Percentiles rank a stretch among this genome's conserved stretches.
These are phyloP conservation scores for Aspergillus japonicus DNA, from an alignment of 2,329 filamentous ascomycete genomes.

Conservation along the genomic window DNA sequence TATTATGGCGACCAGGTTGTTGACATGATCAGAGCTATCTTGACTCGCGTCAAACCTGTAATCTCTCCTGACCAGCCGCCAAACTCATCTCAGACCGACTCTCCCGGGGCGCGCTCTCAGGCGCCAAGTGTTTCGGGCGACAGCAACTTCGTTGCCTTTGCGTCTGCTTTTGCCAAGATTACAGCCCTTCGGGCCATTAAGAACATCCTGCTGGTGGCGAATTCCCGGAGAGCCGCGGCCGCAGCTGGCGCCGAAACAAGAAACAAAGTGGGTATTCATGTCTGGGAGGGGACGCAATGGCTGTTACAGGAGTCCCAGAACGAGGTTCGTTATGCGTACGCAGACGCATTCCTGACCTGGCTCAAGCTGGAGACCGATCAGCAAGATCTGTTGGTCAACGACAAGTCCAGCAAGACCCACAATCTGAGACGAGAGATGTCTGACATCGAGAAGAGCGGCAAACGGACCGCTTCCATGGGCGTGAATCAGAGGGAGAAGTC, in stretches of 20 bases:
- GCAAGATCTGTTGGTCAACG: conserved; percentile 63
- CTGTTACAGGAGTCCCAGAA: conserved; percentile 77
- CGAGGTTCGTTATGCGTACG: conserved; percentile 78
- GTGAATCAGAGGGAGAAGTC: conserved; percentile 59
- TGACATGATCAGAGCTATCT: conserved; percentile 84
- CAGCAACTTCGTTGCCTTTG: conserved; percentile 51
- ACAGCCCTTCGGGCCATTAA: conserved; percentile 77
- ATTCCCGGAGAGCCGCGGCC: conserved; percentile 60
- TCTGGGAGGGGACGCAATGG: conserved; percentile 98
- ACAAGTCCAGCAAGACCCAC: conserved; percentile 51
- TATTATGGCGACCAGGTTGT: conserved; percentile 96
- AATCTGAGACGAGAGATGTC: conserved; percentile 47
- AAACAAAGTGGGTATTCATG: conserved; percentile 72
- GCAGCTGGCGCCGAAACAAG: conserved; percentile 66
- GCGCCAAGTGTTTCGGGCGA: conserved; percentile 40
- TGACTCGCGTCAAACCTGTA: conserved; percentile 72
- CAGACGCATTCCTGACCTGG: conserved; percentile 81
- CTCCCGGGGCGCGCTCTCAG: conserved; percentile 50
- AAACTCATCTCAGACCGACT: conserved; percentile 50
- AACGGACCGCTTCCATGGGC: conserved; percentile 68
- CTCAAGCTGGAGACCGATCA: conserved; percentile 73
- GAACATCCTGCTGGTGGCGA: conserved; percentile 77
- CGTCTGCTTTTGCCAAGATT: conserved; percentile 59
- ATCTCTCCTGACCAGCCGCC: conserved; percentile 45
- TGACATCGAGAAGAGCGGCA: conserved; percentile 46